Percentiles rank a stretch among this genome's conserved stretches.
phyloP scores from a whole-genome alignment of 805 yeast species.

The Suhomyces prunicola region DNA sequence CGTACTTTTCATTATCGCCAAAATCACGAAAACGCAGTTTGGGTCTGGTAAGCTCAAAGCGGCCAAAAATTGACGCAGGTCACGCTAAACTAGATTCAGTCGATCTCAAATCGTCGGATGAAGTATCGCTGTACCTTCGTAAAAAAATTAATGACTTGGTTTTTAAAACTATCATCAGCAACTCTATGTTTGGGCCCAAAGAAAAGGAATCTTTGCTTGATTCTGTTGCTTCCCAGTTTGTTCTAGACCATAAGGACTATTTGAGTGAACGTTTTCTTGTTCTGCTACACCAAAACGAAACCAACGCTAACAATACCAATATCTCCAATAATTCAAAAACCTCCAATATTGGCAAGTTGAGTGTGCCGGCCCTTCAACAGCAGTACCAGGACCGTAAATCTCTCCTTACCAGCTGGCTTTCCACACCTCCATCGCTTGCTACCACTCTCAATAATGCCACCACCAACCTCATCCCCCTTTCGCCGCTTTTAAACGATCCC shows the following conservation, averaged over 20 bases:
- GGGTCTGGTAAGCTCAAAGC: background rate
- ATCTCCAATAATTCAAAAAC: too few species aligned
- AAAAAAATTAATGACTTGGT: conserved; percentile 9
- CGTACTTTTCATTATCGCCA: background rate
- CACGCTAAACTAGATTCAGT: background rate
- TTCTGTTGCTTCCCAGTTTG: conserved; percentile 9
- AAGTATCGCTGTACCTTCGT: conserved; percentile 7
- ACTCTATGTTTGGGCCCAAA: conserved; percentile 4
- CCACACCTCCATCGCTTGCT: background rate
- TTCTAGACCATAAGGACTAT: conserved; percentile 10
- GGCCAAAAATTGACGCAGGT: background rate
- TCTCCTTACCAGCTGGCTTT: conserved; percentile 3
- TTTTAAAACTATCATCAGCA: conserved; percentile 3
- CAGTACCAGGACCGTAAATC: conserved; percentile 5
- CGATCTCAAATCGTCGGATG: conserved; percentile 1
- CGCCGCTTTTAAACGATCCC: conserved; percentile 27
- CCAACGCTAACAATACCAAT: too few species aligned
- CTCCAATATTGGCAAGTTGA: background rate
- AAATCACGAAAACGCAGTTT: background rate
- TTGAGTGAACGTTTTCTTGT: conserved; percentile 8
- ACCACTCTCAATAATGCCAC: background rate
- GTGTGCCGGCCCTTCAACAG: background rate
- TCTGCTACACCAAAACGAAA: conserved; percentile 3
- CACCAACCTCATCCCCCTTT: conserved; percentile 26
- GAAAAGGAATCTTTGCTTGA: conserved; percentile 11